Conservation (phyloP, 139 green algal genomes). For the Chlorella vulgaris region DNA sequence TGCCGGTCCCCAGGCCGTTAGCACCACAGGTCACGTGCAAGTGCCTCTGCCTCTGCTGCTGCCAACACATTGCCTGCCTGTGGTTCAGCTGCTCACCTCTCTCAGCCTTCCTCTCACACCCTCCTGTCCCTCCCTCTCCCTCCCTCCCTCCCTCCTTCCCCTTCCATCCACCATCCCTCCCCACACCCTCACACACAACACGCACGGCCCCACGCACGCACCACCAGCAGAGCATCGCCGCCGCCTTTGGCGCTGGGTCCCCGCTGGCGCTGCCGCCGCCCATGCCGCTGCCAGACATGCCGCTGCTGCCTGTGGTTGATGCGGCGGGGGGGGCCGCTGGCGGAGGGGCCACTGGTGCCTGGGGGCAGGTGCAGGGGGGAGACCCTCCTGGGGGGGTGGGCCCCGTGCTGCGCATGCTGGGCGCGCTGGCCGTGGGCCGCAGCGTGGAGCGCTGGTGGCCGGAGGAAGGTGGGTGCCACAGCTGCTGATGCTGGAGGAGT, state of each 20-base stretch:
- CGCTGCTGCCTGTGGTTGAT: not conserved
- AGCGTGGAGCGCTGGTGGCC: constrained; percentile 56
- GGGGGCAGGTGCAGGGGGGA: too few relatives aligned
- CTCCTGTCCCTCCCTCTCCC: not conserved
- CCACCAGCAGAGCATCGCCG: constrained; percentile 8
- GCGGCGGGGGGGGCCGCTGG: not conserved
- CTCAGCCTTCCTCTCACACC: not conserved
- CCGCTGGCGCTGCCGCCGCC: not conserved
- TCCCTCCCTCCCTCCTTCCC: not conserved
- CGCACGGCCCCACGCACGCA: too few relatives aligned
- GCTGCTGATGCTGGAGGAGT: too few relatives aligned
- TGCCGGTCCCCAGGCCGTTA: too few relatives aligned
- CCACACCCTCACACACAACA: too few relatives aligned
- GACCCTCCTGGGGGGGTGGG: constrained; percentile 23
- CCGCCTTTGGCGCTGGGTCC: not conserved
- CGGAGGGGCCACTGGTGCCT: not conserved
- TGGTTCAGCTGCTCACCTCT: not conserved
- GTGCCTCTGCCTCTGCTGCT: not conserved
- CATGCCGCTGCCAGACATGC: not conserved
- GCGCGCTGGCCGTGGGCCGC: constrained; percentile 36
- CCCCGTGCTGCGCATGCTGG: constrained; percentile 21
- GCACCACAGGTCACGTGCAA: too few relatives aligned
- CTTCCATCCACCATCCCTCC: not conserved
- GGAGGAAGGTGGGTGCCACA: constrained; percentile 34
- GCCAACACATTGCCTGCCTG: not conserved